phyloP scores from a whole-genome alignment of 257 asterid genomes.

The Fraxinus excelsior region DNA sequence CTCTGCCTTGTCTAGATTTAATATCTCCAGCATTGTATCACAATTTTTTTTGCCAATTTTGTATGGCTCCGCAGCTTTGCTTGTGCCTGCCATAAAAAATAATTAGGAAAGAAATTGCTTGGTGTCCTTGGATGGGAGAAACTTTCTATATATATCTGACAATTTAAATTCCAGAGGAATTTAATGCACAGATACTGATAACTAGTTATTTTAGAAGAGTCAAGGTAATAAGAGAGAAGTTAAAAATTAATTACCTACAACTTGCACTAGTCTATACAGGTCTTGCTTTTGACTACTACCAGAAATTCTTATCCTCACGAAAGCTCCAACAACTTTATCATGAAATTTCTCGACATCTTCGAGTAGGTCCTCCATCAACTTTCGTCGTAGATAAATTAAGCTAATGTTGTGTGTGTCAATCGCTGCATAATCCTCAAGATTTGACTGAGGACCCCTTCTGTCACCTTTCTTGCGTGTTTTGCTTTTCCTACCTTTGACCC shows the following conservation, averaged over 20 bases:
- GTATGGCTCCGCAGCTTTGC: conserved; percentile 50
- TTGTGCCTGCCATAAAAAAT: conserved; percentile 40
- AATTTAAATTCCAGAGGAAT: neutral
- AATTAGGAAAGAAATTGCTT: neutral
- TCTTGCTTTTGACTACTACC: conserved; percentile 93
- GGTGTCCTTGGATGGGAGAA: neutral
- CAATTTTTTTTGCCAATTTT: conserved; percentile 53
- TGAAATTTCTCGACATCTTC: conserved; percentile 76
- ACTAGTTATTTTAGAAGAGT: neutral
- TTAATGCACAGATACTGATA: neutral
- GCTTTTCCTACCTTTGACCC: conserved; percentile 73
- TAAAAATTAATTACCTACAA: conserved; percentile 68
- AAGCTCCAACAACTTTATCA: conserved; percentile 82
- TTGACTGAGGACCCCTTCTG: conserved; percentile 69
- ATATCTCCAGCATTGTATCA: conserved; percentile 46
- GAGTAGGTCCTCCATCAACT: conserved; percentile 95
- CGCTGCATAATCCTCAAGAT: conserved; percentile 97
- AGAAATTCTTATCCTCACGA: conserved; percentile 92
- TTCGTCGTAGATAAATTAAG: conserved; percentile 81
- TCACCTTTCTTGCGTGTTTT: conserved; percentile 72
- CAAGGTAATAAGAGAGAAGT: neutral
- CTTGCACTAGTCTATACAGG: conserved; percentile 94
- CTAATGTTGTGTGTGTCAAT: conserved; percentile 88
- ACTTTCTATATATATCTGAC: neutral
- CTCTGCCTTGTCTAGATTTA: conserved; percentile 55